phyloP scores from a whole-genome alignment of 1,139 yeast species.

The Yamadazyma epiphylla region DNA sequence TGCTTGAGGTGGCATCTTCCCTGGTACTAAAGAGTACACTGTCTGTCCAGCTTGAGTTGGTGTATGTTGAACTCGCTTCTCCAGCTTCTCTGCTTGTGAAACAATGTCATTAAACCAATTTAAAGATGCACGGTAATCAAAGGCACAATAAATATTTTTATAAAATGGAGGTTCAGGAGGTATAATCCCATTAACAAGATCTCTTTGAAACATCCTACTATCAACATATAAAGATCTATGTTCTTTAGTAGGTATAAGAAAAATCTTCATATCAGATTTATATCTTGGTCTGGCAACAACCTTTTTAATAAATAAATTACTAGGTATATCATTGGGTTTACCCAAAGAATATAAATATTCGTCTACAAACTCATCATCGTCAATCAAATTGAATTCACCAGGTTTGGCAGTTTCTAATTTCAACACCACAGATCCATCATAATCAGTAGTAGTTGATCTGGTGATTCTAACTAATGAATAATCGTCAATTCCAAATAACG shows the following conservation, averaged over 20 bases:
- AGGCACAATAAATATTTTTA: slow-evolving; percentile 21
- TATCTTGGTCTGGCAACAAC: slow-evolving; percentile 51
- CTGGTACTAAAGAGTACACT: too few species aligned
- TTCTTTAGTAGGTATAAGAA: slow-evolving; percentile 29
- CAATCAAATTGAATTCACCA: slow-evolving; percentile 48
- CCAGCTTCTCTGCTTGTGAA: too few species aligned
- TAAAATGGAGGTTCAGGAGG: slow-evolving; percentile 20
- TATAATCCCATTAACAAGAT: slow-evolving; percentile 46
- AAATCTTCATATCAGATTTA: slow-evolving; percentile 48
- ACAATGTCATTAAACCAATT: too few species aligned
- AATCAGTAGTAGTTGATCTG: slow-evolving; percentile 50
- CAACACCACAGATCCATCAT: slow-evolving; percentile 46
- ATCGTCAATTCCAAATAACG: slow-evolving; percentile 36
- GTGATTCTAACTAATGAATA: slow-evolving; percentile 50
- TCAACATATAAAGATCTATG: slow-evolving; percentile 46
- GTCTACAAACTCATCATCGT: slow-evolving; percentile 42
- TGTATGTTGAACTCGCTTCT: too few species aligned
- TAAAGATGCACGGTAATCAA: too few species aligned
- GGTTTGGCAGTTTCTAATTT: slow-evolving; percentile 54
- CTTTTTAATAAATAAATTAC: slow-evolving; percentile 42
- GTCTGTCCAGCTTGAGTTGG: too few species aligned
- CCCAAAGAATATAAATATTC: slow-evolving; percentile 42
- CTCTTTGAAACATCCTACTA: slow-evolving; percentile 48
- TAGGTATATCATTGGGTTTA: slow-evolving; percentile 35
- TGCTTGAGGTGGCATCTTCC: too few species aligned